Percentiles rank a stretch among this genome's conserved stretches.
Evolutionary conservation across 2,329 filamentous ascomycete genomes (phyloP).

Genomic region (Ciborinia camelliae): DNA sequence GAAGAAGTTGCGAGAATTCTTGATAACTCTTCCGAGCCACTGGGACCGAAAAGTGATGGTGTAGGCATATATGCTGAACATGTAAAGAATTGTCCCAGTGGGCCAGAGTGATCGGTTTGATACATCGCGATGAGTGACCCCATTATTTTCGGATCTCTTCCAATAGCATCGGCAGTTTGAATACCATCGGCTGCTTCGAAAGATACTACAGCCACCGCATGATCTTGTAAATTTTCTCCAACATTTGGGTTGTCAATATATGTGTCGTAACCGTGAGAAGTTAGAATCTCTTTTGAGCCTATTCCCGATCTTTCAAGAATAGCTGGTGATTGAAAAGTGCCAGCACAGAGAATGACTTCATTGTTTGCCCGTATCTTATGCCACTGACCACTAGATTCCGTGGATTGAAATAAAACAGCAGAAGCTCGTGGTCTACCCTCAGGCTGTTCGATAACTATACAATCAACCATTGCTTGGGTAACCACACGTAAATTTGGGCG

Average conservation of each 20-base stretch:
- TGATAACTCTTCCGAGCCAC: neutral
- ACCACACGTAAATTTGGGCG: constrained; percentile 69
- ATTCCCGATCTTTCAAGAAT: constrained; percentile 39
- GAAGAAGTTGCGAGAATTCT: neutral
- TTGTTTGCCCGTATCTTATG: constrained; percentile 24
- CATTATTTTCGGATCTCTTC: neutral
- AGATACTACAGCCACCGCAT: constrained; percentile 23
- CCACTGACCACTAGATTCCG: neutral
- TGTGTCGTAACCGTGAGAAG: constrained; percentile 11
- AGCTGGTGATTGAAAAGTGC: constrained; percentile 30
- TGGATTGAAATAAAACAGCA: constrained; percentile 15
- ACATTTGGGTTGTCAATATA: constrained; percentile 42
- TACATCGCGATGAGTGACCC: neutral
- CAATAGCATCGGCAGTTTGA: constrained; percentile 4
- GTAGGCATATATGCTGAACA: neutral
- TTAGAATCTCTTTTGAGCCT: constrained; percentile 27
- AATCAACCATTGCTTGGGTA: constrained; percentile 80
- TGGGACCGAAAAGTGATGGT: neutral
- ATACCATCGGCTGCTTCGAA: constrained; percentile 8
- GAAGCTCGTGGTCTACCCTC: constrained; percentile 4
- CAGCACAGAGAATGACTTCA: constrained; percentile 36
- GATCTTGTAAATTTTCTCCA: constrained; percentile 41
- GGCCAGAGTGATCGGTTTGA: neutral
- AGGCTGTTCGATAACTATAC: constrained; percentile 44
- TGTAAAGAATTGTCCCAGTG: neutral